Evolutionary conservation across 139 green algal species (phyloP), one percentile per base, ranked within the genome.

Genomic region (Coelastrella sp.): DNA sequence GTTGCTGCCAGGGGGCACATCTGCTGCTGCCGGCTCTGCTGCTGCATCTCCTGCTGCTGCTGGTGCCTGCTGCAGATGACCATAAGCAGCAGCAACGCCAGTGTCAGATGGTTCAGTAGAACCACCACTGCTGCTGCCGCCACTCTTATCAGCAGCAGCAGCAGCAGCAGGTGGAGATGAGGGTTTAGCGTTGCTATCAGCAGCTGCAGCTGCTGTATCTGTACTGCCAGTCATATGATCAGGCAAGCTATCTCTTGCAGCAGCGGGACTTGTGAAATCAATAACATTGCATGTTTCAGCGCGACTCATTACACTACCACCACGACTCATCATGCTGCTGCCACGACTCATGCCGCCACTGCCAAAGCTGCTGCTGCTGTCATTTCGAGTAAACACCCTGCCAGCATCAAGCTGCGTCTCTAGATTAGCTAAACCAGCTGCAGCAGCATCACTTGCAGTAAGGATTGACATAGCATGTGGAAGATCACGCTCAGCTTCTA

Each of bases 361-460:
- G n/a, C n/a, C n/a, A n/a, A n/a, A n/a, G 32, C 32, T 32, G 19
- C 40, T 48, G 40, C 19, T 79, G 69, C 69, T 60, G 66, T 60
- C 41, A 38, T 9, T 5, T 5, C 69, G 17, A 59, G 3, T 40
- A 11, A 30, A 60, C 27, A 53, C 35, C 5, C 8, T 35, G 27
- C 50, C 75, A 17, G 75, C 75, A 59, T 82, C 75, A 13, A 60
- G 50, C 48, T 82, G 50, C 40, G 75, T 37, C 3, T 64, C 62
- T 19, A 82, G n/a, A 13, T 53, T 40, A 19, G 75, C 75, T 17
- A 82, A 38, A 13, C 75, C 75, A 40, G 75, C 53, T 53, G 75
- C 75, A 57, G 75, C 75, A 53, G 38, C 37, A 40, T 82, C 75
- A 41, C 25, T 40, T 0, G 75, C 53, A n/a, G 75, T 82, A 15